Conservation (phyloP, 2,329 filamentous ascomycete genomes). For the Tolypocladium tropicale region DNA sequence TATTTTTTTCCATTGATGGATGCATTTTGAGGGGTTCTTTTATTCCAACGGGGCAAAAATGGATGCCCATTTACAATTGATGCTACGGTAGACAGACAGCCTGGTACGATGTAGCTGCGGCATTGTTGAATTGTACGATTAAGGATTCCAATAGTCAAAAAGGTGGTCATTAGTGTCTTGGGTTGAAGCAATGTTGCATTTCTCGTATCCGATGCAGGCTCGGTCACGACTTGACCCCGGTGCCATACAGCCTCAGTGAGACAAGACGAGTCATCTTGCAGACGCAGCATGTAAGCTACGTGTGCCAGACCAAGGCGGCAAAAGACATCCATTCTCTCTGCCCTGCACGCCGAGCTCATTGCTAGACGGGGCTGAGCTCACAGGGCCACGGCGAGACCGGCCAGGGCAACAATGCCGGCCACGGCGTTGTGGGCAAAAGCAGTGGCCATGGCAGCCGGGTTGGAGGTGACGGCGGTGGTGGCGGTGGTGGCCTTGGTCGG, state of each 20-base stretch:
- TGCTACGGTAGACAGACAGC: slow-evolving; percentile 6
- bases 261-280: too few species aligned
- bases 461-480: slow-evolving; percentile 3
- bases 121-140: slow-evolving; percentile 9
- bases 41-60: neutral
- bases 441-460: slow-evolving; percentile 12
- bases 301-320: neutral
- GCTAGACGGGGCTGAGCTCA: neutral
- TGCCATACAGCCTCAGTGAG: neutral
- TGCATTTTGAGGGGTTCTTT: slow-evolving; percentile 1
- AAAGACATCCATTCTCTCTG: too few species aligned
- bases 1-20: too few species aligned
- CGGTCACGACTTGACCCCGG: neutral
- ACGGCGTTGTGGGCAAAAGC: slow-evolving; percentile 8
- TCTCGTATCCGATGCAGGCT: neutral
- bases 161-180: neutral
- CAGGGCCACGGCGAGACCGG: slow-evolving; percentile 10
- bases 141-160: slow-evolving; percentile 2
- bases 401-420: slow-evolving; percentile 10
- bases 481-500: neutral
- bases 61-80: slow-evolving; percentile 6
- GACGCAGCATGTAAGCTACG: too few species aligned
- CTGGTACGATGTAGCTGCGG: slow-evolving; percentile 5
- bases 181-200: neutral
- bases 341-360: too few species aligned